These are phyloP conservation scores for Starmerella floricola DNA, from an alignment of 805 yeast genomes.

Conservation along the genomic window DNA sequence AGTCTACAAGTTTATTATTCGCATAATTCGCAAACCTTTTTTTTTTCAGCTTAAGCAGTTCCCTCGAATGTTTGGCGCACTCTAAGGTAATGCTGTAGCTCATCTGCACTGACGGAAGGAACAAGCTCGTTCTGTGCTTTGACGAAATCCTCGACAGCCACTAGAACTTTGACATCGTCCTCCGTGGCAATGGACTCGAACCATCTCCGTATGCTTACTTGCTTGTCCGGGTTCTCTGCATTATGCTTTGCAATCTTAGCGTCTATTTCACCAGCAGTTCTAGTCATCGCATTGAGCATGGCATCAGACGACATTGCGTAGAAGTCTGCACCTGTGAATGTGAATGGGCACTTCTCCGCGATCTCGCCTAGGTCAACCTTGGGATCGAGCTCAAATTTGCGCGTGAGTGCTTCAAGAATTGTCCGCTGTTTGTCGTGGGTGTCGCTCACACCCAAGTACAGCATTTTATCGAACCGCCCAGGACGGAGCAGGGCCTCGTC, in stretches of 20 bases:
- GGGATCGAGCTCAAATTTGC: constrained; percentile 50
- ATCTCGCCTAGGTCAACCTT: constrained; percentile 47
- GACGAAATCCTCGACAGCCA: constrained; percentile 59
- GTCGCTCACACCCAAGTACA: constrained; percentile 85
- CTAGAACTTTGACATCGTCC: constrained; percentile 57
- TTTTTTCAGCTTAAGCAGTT: not conserved
- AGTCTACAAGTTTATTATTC: not conserved
- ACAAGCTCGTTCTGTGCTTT: constrained; percentile 59
- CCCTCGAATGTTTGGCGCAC: constrained; percentile 81
- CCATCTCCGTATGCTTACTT: constrained; percentile 72
- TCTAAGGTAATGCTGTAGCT: constrained; percentile 63
- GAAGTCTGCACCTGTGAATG: constrained; percentile 96
- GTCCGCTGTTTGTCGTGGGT: constrained; percentile 79
- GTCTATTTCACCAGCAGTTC: constrained; percentile 72
- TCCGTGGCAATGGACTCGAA: constrained; percentile 65
- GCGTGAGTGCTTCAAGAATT: constrained; percentile 74
- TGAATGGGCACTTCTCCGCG: constrained; percentile 67
- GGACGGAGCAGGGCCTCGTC: constrained; percentile 92
- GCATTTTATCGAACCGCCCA: constrained; percentile 89
- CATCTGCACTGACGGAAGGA: constrained; percentile 83
- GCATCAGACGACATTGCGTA: constrained; percentile 94
- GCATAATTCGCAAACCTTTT: too few relatives aligned
- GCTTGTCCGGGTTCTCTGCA: constrained; percentile 27
- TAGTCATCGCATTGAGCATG: constrained; percentile 90
- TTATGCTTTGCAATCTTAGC: constrained; percentile 45